Evolutionary conservation across 192 early-diverging fungal genomes (phyloP).

Genomic region (Umbelopsis ramanniana): DNA sequence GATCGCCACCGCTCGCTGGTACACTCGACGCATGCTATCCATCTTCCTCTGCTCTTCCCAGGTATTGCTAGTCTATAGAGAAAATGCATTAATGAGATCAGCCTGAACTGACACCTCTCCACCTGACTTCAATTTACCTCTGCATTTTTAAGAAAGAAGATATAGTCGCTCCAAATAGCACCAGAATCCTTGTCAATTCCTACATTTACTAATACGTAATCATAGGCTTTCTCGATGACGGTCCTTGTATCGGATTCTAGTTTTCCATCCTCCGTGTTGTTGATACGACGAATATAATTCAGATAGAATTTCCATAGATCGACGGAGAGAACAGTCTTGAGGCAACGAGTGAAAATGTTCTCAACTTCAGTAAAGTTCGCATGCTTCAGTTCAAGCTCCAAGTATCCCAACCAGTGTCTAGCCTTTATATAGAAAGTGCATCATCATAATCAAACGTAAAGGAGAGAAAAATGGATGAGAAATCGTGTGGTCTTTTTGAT

Average conservation of each 20-base stretch:
- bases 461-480: slow-evolving; percentile 4
- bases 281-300: slow-evolving; percentile 80
- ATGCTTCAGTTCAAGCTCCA: slow-evolving; percentile 82
- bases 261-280: slow-evolving; percentile 57
- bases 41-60: slow-evolving; percentile 94
- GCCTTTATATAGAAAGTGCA: slow-evolving; percentile 42
- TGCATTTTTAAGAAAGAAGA: slow-evolving; percentile 75
- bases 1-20: slow-evolving; percentile 84
- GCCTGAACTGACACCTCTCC: background rate
- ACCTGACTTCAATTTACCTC: slow-evolving; percentile 41
- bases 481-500: background rate
- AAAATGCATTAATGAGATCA: no score
- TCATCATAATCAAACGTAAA: background rate
- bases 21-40: slow-evolving; percentile 82
- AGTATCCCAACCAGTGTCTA: slow-evolving; percentile 77
- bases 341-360: slow-evolving; percentile 80
- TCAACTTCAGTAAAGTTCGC: slow-evolving; percentile 78
- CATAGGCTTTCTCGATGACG: slow-evolving; percentile 82
- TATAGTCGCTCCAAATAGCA: slow-evolving; percentile 86
- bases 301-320: slow-evolving; percentile 91
- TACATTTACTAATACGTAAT: slow-evolving; percentile 86
- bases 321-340: slow-evolving; percentile 81
- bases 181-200: slow-evolving; percentile 91
- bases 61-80: slow-evolving; percentile 60
- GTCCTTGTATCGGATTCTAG: slow-evolving; percentile 62